Conservation (phyloP, 345 rosid species). For the Populus pruinosa region DNA sequence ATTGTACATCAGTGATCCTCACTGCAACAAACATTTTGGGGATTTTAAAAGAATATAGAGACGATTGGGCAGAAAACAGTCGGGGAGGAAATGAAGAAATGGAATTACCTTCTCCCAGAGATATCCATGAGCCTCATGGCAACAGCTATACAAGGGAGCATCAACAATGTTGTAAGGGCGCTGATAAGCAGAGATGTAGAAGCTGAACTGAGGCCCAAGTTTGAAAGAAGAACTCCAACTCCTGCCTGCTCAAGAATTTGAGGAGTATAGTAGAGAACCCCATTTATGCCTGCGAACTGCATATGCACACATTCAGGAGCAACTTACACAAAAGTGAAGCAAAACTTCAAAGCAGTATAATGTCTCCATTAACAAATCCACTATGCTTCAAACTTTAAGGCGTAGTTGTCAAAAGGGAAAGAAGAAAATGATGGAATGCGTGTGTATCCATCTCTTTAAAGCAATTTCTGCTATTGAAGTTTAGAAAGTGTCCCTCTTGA, state of each 20-base stretch:
- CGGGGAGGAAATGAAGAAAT: background rate
- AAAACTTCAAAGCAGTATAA: background rate
- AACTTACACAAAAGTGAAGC: background rate
- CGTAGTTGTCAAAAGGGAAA: background rate
- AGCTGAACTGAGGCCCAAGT: slow-evolving; percentile 65
- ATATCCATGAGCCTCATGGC: slow-evolving; percentile 97
- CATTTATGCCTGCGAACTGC: slow-evolving; percentile 97
- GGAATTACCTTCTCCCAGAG: slow-evolving; percentile 80
- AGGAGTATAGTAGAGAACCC: slow-evolving; percentile 95
- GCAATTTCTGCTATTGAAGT: background rate
- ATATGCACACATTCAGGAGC: background rate
- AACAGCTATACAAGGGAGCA: slow-evolving; percentile 91
- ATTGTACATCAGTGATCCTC: background rate
- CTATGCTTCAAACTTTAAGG: background rate
- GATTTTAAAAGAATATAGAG: background rate
- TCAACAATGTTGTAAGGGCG: slow-evolving; percentile 77
- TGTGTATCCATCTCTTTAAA: background rate
- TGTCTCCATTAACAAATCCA: background rate
- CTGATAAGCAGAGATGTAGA: slow-evolving; percentile 83
- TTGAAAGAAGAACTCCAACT: slow-evolving; percentile 76
- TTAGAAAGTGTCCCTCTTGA: background rate
- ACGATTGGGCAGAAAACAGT: background rate
- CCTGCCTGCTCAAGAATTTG: slow-evolving; percentile 98
- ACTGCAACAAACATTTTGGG: background rate
- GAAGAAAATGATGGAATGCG: background rate